phyloP scores from a whole-genome alignment of 1,139 yeast species.

The Candida sojae region DNA sequence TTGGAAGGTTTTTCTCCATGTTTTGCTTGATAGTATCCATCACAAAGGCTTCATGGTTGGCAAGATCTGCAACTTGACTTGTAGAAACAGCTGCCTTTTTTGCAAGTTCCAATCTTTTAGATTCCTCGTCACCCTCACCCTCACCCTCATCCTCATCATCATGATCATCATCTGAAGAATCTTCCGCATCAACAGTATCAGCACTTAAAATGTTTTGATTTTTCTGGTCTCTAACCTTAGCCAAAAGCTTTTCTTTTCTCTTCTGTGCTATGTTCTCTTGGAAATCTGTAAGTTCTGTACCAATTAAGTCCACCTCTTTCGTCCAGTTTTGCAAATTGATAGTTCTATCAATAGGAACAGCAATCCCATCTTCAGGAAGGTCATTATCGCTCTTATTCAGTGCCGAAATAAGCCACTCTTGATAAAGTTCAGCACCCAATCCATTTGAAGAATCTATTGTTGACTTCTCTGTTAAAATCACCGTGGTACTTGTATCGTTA shows the following conservation, averaged over 20 bases:
- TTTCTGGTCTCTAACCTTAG: conserved; percentile 56
- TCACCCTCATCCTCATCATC: conserved; percentile 24
- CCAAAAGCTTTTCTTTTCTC: conserved; percentile 49
- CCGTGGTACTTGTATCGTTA: conserved; percentile 63
- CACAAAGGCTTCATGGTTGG: conserved; percentile 44
- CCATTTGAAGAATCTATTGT: conserved; percentile 13
- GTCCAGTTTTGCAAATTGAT: conserved; percentile 33
- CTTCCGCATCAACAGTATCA: conserved; percentile 38
- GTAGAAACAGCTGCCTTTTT: conserved; percentile 11
- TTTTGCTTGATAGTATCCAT: conserved; percentile 41
- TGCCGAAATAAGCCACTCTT: conserved; percentile 56
- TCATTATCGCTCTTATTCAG: conserved; percentile 35
- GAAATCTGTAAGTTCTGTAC: conserved; percentile 51
- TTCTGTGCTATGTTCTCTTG: conserved; percentile 43
- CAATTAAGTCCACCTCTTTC: conserved; percentile 52
- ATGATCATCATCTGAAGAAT: conserved; percentile 41
- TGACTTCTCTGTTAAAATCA: conserved; percentile 70
- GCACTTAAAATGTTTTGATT: conserved; percentile 55
- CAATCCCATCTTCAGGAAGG: conserved; percentile 54
- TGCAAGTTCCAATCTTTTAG: conserved; percentile 6
- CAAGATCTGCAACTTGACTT: conserved; percentile 28
- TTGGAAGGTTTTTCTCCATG: conserved; percentile 40
- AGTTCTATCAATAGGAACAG: conserved; percentile 52
- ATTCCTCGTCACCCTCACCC: conserved; percentile 14
- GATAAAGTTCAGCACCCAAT: conserved; percentile 43